Base-by-base conservation (phyloP, 2,329 filamentous ascomycete species). In the Fusarium tanahbumbuense region DNA sequence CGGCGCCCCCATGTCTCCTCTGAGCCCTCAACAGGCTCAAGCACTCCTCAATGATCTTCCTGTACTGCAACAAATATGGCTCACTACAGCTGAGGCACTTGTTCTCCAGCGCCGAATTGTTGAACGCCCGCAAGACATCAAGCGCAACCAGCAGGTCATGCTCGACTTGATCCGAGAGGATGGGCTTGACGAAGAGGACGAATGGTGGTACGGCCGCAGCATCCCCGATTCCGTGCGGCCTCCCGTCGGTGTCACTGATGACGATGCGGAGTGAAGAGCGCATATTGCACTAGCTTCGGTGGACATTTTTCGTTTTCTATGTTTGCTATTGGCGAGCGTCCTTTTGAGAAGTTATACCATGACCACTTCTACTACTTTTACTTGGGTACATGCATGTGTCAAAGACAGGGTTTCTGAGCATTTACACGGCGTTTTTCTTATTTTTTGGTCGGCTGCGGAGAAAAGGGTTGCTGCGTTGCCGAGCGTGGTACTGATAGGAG, bases 81-180 rank as follows among this genome's bases (percentile, higher is more conserved):
- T 85, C n/a, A 81, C 84, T 23, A 90, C 88, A 1, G 89, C 89
- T 20, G 89, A 91, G 73, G 86, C 88, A 6, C 75, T 89, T 40
- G 88, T 91, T 32, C 78, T 91, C 8, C 83, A 89, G 52, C 82
- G 88, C 34, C 83, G 83, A 32, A 87, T 91, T 55, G 88, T 91
- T 8, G 81, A 85, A 61, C 81, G 86, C 23, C 80, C 87, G 0
- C 81, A 86, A 62, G 87, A 90, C 64, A 91, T 91, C 70, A 89
- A 88, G 75, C 84, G 88, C 42, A 90, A 90, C 59, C 86, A 85
- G 15, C 84, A 88, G 67, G 85, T 91, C 25, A 84, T 91, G 79
- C 78, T 90, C 57, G 87, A 90, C 64, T 80, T 91, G n/a, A 90
- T 91, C 68, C 84, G 85, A 50, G 88, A 90, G 64, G 86, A 89